Base-by-base conservation (phyloP, 306 rosid species). In the Neltuma alba region DNA sequence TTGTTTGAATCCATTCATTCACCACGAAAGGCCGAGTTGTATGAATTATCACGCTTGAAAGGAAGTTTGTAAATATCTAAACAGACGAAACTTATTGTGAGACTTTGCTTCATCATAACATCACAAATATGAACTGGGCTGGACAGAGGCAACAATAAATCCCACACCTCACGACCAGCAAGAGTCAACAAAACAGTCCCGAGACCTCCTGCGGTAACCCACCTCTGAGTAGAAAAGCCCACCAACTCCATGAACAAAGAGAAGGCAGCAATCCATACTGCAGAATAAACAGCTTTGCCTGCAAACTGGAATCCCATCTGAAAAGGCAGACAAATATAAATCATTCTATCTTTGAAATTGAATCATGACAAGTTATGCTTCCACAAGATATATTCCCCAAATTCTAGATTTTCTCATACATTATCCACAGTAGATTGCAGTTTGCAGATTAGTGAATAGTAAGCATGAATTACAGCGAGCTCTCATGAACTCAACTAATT, bases 201-300 rank as follows among this genome's bases (percentile, higher is more conserved):
- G 68, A 95, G 92, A 87, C 99, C 99, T 86, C 99, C 99, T 34
- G 98, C 99, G 65, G 99, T 95, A 54, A 95, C 90, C 98, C 98
- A 95, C 76, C 54, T 92, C 81, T 95, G 98, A 76, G 99, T 95
- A 23, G 99, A 92, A 86, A 95, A 92, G 73, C 99, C 99, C 75
- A 95, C 83, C 85, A 92, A 85, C 89, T 92, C 99, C 99, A 95
- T 91, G 79, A 95, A 95, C 87, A 95, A 81, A 28, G 98, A 87
- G 84, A 91, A 61, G 45, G 99, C 99, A 71, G 97, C 99, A 85
- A 95, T 84, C 98, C 99, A 92, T 42, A 95, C 98, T 18, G 97
- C 98, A 72, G 97, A 90, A 76, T 95, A 92, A 50, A 95, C 86
- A 76, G 97, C 96, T 82, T 89, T 95, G 41, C 97, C 97, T 6